Conservation (phyloP, 2,329 filamentous ascomycete species). For the Venturia aucupariae region DNA sequence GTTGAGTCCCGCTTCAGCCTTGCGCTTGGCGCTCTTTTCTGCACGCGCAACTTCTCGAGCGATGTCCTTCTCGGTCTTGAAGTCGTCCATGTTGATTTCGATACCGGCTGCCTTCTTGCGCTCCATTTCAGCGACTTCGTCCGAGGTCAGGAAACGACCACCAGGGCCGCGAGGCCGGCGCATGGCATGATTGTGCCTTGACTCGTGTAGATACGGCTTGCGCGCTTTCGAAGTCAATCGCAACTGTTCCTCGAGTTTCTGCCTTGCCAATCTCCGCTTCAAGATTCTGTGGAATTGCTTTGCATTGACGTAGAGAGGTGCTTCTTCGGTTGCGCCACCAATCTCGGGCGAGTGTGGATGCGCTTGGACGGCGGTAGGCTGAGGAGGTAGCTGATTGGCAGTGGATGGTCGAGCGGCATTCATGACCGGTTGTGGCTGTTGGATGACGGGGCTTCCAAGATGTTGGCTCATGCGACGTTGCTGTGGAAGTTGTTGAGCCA, state of each 20-base stretch:
- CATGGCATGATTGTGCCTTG: constrained; percentile 97
- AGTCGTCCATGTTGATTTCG: constrained; percentile 23
- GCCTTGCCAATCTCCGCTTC: constrained; percentile 84
- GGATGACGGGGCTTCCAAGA: constrained; percentile 41
- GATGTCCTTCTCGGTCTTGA: constrained; percentile 30
- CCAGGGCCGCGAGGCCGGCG: constrained; percentile 85
- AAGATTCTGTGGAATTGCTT: constrained; percentile 98
- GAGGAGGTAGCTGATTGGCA: constrained; percentile 39
- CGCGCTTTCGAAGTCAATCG: constrained; percentile 88
- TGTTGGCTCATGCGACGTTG: constrained; percentile 33
- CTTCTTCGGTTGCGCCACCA: constrained; percentile 67
- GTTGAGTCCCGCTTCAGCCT: constrained; percentile 33
- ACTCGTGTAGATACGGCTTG: constrained; percentile 96
- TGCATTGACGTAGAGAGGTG: constrained; percentile 93
- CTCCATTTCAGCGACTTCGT: constrained; percentile 88
- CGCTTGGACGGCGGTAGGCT: constrained; percentile 56
- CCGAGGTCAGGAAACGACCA: constrained; percentile 89
- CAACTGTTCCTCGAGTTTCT: constrained; percentile 86
- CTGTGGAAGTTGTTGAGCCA: constrained; percentile 20
- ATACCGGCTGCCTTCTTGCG: constrained; percentile 40
- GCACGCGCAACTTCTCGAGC: constrained; percentile 20
- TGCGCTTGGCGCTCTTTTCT: constrained; percentile 39
- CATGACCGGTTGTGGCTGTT: constrained; percentile 67
- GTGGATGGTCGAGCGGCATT: constrained; percentile 51
- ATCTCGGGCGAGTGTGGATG: constrained; percentile 73